These are phyloP conservation scores for Yarrowia osloensis DNA, from an alignment of 805 yeast species.

Conservation along the genomic window DNA sequence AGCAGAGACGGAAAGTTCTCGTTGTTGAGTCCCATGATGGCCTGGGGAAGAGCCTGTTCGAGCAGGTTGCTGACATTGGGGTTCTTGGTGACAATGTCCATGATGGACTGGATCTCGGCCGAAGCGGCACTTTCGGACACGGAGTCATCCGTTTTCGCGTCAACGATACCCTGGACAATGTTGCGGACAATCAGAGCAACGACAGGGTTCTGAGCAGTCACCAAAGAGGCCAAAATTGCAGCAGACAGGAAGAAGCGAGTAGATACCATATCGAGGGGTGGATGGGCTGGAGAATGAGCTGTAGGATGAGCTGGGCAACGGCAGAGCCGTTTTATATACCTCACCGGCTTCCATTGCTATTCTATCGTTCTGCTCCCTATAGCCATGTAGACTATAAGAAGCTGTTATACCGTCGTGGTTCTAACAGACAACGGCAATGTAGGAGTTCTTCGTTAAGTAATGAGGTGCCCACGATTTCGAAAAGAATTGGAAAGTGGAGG, in stretches of 20 bases:
- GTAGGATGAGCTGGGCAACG: no score
- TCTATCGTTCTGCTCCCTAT: no score
- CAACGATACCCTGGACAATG: not conserved
- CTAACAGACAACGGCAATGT: no score
- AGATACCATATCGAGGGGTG: no score
- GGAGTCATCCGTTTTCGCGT: not conserved
- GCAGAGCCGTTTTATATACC: no score
- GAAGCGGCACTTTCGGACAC: not conserved
- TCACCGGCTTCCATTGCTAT: no score
- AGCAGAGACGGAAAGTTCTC: not conserved
- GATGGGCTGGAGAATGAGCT: no score
- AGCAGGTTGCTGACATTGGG: not conserved
- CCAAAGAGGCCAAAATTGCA: not conserved
- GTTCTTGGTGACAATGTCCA: constrained; percentile 23
- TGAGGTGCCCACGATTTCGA: no score
- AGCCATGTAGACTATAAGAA: no score
- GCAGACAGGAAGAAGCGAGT: not conserved
- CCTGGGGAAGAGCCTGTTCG: not conserved
- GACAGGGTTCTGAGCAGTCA: not conserved
- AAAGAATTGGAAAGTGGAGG: no score
- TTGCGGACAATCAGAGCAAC: not conserved
- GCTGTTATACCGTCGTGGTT: no score
- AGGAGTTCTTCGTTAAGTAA: no score
- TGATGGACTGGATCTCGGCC: not conserved
- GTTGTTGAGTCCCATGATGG: not conserved